Evolutionary conservation across 2,329 filamentous ascomycete genomes (phyloP).

Genomic region (Pseudofabraea citricarpa): DNA sequence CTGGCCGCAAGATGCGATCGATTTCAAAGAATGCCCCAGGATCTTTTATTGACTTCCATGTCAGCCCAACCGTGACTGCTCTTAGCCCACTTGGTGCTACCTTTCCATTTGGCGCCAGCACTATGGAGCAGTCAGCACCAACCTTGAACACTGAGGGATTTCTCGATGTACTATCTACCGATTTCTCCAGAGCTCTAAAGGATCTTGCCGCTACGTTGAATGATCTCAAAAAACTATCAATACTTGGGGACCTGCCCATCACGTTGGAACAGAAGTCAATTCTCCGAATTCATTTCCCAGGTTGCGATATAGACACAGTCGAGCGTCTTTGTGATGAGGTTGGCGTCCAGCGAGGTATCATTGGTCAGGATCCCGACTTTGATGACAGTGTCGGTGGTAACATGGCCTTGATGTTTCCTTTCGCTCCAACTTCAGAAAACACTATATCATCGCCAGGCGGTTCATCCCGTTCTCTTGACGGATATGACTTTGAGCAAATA

Average conservation of each 20-base stretch:
- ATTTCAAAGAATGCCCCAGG: conserved; percentile 58
- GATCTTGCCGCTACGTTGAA: conserved; percentile 75
- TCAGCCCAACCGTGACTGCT: conserved; percentile 87
- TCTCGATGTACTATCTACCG: conserved; percentile 76
- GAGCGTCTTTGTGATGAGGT: conserved; percentile 82
- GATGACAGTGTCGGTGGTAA: conserved; percentile 61
- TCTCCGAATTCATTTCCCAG: conserved; percentile 79
- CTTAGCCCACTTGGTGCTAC: conserved; percentile 64
- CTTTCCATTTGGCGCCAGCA: conserved; percentile 36
- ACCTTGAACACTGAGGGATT: conserved; percentile 79
- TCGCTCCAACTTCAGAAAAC: conserved; percentile 60
- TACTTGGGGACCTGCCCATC: conserved; percentile 79
- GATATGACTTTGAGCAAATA: conserved; percentile 28
- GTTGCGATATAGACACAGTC: conserved; percentile 78
- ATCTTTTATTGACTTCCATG: conserved; percentile 80
- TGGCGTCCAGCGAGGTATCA: conserved; percentile 72
- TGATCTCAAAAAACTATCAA: conserved; percentile 73
- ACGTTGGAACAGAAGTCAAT: conserved; percentile 58
- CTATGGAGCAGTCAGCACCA: conserved; percentile 39
- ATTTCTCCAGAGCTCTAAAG: conserved; percentile 83
- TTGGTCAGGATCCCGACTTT: conserved; percentile 75
- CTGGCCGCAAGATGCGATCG: conserved; percentile 60
- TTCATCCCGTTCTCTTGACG: conserved; percentile 37
- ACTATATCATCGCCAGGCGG: conserved; percentile 23
- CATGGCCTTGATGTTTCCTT: conserved; percentile 80